These are phyloP conservation scores for Sclerotinia spermophila DNA, from an alignment of 2,329 filamentous ascomycete species.

Conservation along the genomic window DNA sequence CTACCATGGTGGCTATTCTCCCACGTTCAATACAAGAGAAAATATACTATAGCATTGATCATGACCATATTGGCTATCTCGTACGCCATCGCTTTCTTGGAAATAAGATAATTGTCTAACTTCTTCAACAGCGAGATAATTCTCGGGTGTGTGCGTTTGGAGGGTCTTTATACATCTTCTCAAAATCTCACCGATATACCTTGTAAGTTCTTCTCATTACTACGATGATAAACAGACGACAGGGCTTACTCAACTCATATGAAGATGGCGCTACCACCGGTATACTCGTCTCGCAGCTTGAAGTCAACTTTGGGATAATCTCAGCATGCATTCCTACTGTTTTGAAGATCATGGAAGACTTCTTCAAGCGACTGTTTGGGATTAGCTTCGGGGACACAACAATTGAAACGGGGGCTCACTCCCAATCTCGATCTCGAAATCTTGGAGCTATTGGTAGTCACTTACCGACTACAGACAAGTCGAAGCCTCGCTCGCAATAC, in stretches of 20 bases:
- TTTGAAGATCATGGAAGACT: conserved; percentile 20
- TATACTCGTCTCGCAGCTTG: conserved; percentile 21
- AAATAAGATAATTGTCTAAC: not conserved
- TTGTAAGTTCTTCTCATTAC: not conserved
- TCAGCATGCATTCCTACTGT: conserved; percentile 23
- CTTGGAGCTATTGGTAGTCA: not conserved
- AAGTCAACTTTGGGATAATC: conserved; percentile 23
- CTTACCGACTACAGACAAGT: not conserved
- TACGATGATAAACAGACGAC: not conserved
- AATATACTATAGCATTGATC: conserved; percentile 17
- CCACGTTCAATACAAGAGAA: conserved; percentile 20
- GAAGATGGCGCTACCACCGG: conserved; percentile 19
- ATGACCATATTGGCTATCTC: conserved; percentile 19
- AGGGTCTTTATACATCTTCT: not conserved
- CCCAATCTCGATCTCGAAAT: conserved; percentile 5
- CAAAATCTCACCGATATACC: not conserved
- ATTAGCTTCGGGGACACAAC: not conserved
- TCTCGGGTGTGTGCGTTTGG: conserved; percentile 5
- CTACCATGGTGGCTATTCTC: conserved; percentile 21
- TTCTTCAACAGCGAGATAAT: not conserved
- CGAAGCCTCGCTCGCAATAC: conserved; percentile 4
- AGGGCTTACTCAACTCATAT: not conserved
- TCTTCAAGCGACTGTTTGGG: conserved; percentile 9
- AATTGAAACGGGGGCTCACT: not conserved
- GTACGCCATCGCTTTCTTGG: not conserved